Evolutionary conservation across 345 rosid species (phyloP).

Genomic region (Syzygium aromaticum): DNA sequence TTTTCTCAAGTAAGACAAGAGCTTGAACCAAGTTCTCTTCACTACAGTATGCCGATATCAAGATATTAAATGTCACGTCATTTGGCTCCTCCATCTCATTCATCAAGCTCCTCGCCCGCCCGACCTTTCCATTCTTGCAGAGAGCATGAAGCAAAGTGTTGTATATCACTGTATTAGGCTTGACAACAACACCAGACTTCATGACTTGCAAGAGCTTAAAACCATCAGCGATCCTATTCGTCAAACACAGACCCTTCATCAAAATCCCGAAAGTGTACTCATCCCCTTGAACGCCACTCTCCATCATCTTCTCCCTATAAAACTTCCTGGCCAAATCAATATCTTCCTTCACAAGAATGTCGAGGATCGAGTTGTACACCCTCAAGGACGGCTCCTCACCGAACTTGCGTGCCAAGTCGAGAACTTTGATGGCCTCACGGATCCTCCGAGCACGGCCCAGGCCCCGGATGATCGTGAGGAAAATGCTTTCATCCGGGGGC

Average conservation of each 20-base stretch:
- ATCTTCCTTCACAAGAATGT: constrained; percentile 75
- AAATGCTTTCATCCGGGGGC: constrained; percentile 60
- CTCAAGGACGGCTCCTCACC: constrained; percentile 50
- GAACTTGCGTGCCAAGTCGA: constrained; percentile 44
- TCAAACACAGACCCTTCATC: constrained; percentile 88
- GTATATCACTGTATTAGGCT: constrained; percentile 58
- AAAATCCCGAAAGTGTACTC: constrained; percentile 77
- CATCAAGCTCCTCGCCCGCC: constrained; percentile 84
- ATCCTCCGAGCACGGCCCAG: constrained; percentile 56
- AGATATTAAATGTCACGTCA: constrained; percentile 63
- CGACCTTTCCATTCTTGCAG: constrained; percentile 70
- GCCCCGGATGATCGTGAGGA: constrained; percentile 58
- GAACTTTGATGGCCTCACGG: constrained; percentile 37
- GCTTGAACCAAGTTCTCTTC: constrained; percentile 63
- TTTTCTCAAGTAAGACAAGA: constrained; percentile 66
- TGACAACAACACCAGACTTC: constrained; percentile 34
- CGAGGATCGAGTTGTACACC: constrained; percentile 58
- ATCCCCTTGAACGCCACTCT: constrained; percentile 56
- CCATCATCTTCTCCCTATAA: constrained; percentile 73
- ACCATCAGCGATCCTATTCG: constrained; percentile 74
- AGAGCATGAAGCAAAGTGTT: constrained; percentile 67
- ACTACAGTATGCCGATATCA: constrained; percentile 69
- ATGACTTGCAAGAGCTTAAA: constrained; percentile 77
- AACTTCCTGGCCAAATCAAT: constrained; percentile 81
- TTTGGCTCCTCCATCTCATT: constrained; percentile 58